A percentile compares a stretch with the other conserved stretches of the same genome.
Conservation (phyloP, 2,329 filamentous ascomycete genomes). For the Kalmusia sp. region DNA sequence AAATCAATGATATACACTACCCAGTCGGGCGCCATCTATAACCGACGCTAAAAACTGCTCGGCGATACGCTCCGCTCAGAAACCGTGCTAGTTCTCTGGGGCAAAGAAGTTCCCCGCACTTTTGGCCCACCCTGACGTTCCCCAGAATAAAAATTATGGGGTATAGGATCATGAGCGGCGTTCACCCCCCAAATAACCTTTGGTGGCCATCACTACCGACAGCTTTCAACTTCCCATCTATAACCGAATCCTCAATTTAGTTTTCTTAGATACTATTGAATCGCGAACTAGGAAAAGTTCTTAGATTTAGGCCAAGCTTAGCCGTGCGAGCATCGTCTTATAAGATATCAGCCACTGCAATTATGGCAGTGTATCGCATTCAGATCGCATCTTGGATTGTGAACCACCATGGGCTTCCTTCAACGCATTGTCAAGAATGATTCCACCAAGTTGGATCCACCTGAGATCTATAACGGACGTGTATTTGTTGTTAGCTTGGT, state of each 20-base stretch:
- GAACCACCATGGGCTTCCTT: constrained; percentile 49
- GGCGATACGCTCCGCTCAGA: no score
- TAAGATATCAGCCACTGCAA: not conserved
- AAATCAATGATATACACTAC: no score
- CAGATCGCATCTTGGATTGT: not conserved
- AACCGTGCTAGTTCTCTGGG: no score
- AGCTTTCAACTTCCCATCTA: not conserved
- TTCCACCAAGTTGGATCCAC: constrained; percentile 71
- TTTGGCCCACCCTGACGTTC: no score
- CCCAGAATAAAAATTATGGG: not conserved
- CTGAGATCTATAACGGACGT: constrained; percentile 73
- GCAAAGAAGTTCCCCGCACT: no score
- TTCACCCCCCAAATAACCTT: not conserved
- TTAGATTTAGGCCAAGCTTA: not conserved
- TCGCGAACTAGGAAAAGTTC: not conserved
- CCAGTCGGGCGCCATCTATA: no score
- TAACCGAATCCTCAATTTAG: not conserved
- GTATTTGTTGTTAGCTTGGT: constrained; percentile 67
- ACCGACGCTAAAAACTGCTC: no score
- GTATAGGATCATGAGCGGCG: not conserved
- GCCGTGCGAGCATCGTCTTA: no score
- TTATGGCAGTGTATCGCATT: not conserved
- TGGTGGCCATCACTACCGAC: not conserved
- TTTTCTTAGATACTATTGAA: not conserved
- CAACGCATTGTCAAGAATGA: constrained; percentile 70